Conservation (phyloP, 345 rosid genomes). For the Gossypium bickii region DNA sequence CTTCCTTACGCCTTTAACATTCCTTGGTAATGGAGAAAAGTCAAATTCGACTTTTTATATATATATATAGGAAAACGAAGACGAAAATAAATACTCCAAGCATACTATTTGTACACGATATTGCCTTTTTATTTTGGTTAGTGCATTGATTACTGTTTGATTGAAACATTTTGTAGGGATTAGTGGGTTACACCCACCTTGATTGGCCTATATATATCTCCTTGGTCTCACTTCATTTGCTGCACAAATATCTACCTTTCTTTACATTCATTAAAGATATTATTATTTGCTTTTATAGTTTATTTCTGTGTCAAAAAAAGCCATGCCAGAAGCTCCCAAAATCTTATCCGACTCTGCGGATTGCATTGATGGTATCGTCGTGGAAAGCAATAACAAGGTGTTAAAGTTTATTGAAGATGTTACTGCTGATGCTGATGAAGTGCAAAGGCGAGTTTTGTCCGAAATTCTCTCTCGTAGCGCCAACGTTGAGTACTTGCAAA, state of each 20-base stretch:
- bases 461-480: conserved; percentile 42
- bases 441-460: conserved; percentile 37
- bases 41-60: background rate
- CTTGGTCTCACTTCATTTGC: conserved; percentile 9
- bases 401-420: conserved; percentile 44
- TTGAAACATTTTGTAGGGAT: conserved; percentile 9
- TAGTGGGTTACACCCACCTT: conserved; percentile 19
- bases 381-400: conserved; percentile 29
- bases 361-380: conserved; percentile 10
- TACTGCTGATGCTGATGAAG: conserved; percentile 32
- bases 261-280: background rate
- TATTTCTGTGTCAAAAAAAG: background rate
- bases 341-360: conserved; percentile 3
- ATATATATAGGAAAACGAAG: background rate
- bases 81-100: background rate
- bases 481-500: conserved; percentile 41
- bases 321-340: conserved; percentile 50
- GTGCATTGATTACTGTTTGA: conserved; percentile 16
- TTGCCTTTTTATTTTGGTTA: background rate
- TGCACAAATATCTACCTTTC: background rate
- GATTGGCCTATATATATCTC: conserved; percentile 22
- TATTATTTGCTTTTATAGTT: background rate
- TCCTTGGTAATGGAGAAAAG: conserved; percentile 11
- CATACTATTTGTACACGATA: background rate
- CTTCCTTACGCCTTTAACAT: conserved; percentile 1